Evolutionary conservation across 1,139 yeast species (phyloP).

Genomic region (Debaryomycetaceae sp.): DNA sequence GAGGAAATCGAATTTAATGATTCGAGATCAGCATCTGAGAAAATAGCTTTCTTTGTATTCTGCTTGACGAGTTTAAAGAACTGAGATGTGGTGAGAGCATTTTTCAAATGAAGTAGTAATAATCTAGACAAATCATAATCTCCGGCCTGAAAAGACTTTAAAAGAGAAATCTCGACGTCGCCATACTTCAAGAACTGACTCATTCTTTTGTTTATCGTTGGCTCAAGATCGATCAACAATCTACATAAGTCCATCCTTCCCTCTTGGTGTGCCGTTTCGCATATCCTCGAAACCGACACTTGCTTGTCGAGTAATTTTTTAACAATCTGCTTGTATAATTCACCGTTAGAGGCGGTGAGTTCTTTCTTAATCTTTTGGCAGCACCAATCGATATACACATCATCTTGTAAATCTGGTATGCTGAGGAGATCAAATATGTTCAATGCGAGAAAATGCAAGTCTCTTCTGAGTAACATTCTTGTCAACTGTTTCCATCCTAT

Average conservation of each 20-base stretch:
- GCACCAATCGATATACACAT: conserved; percentile 79
- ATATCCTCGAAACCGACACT: conserved; percentile 61
- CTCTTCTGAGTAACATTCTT: conserved; percentile 55
- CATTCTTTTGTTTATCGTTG: conserved; percentile 59
- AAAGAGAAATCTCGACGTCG: conserved; percentile 67
- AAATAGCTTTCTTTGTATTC: conserved; percentile 26
- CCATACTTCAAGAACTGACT: conserved; percentile 66
- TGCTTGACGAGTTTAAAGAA: conserved; percentile 41
- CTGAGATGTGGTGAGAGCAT: conserved; percentile 34
- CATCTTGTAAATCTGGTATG: conserved; percentile 44
- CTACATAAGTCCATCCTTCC: conserved; percentile 74
- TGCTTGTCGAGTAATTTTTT: conserved; percentile 32
- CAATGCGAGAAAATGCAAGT: conserved; percentile 61
- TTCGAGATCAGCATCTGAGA: conserved; percentile 14
- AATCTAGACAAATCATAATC: conserved; percentile 63
- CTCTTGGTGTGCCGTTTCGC: conserved; percentile 74
- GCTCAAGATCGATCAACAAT: conserved; percentile 63
- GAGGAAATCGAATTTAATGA: conserved; percentile 10
- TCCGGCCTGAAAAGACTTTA: conserved; percentile 64
- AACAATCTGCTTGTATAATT: conserved; percentile 49
- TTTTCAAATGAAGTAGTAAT: conserved; percentile 52
- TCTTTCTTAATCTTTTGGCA: conserved; percentile 62
- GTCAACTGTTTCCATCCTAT: conserved; percentile 57
- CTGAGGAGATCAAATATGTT: conserved; percentile 54
- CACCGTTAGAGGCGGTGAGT: conserved; percentile 52